Percentiles rank a stretch among this genome's conserved stretches.
Evolutionary conservation across 2,329 filamentous ascomycete genomes (phyloP).

Genomic region (Rhynchosporium graminicola): DNA sequence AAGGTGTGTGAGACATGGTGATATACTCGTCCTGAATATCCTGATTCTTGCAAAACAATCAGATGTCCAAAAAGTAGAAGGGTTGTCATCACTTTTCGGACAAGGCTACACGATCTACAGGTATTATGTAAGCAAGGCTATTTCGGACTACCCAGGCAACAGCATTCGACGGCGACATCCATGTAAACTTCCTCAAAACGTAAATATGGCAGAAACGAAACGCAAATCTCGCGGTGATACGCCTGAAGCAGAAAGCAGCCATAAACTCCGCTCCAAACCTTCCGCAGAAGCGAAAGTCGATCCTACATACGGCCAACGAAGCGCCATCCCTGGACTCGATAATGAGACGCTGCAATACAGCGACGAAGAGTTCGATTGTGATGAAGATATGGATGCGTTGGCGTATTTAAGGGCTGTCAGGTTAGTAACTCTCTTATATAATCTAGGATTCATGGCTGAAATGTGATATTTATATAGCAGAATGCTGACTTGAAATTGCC

Average conservation of each 20-base stretch:
- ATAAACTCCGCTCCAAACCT: constrained; percentile 30
- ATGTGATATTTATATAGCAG: constrained; percentile 15
- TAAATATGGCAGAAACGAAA: constrained; percentile 29
- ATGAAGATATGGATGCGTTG: constrained; percentile 65
- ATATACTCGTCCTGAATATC: not conserved
- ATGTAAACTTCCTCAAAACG: not conserved
- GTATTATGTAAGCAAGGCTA: constrained; percentile 10
- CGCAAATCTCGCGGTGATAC: constrained; percentile 29
- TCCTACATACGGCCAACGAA: constrained; percentile 69
- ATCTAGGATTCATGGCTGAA: constrained; percentile 45
- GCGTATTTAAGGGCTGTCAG: constrained; percentile 71
- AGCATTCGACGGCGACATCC: not conserved
- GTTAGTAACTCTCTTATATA: constrained; percentile 48
- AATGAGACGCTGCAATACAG: constrained; percentile 41
- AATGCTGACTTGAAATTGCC: constrained; percentile 48
- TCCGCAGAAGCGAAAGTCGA: constrained; percentile 48
- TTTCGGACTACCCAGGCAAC: too few species aligned
- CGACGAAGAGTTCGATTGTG: constrained; percentile 62
- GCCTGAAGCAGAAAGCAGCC: constrained; percentile 27
- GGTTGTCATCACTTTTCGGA: not conserved
- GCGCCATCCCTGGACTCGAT: constrained; percentile 67
- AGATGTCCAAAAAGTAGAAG: not conserved
- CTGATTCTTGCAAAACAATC: too few species aligned
- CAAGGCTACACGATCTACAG: not conserved
- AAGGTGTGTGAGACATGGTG: not conserved